phyloP scores from a whole-genome alignment of 2,329 filamentous ascomycete species.

The Penicillium sp. region DNA sequence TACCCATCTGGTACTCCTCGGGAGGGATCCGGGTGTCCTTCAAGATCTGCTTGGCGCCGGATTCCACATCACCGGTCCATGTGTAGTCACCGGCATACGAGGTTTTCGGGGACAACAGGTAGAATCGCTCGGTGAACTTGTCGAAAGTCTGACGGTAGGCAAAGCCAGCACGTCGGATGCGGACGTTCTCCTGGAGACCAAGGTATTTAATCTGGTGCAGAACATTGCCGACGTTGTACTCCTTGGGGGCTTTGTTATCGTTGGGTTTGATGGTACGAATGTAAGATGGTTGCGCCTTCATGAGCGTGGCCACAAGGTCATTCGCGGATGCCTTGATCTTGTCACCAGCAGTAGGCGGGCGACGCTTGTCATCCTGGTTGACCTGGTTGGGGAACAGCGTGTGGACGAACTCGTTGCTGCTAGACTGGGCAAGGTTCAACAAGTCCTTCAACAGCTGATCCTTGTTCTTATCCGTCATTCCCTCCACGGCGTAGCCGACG shows the following conservation, averaged over 20 bases:
- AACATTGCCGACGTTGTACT: conserved; percentile 90
- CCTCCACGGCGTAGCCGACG: conserved; percentile 88
- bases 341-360: conserved; percentile 91
- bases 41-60: conserved; percentile 85
- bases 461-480: conserved; percentile 99
- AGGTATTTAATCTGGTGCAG: conserved; percentile 99
- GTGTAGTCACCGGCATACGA: conserved; percentile 97
- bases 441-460: conserved; percentile 94
- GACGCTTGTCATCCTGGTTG: conserved; percentile 90
- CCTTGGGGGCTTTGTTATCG: conserved; percentile 92
- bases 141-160: conserved; percentile 96
- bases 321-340: conserved; percentile 95
- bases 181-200: conserved; percentile 97
- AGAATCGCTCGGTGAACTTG: conserved; percentile 97
- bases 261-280: conserved; percentile 99
- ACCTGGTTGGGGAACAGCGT: conserved; percentile 87
- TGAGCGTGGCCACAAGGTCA: conserved; percentile 87
- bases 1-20: conserved; percentile 96
- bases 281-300: conserved; percentile 96
- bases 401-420: conserved; percentile 81
- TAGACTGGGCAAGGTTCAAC: conserved; percentile 78
- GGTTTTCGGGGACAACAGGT: conserved; percentile 87
- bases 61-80: conserved; percentile 84
- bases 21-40: conserved; percentile 93
- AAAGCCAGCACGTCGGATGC: conserved; percentile 92